Percentiles rank a stretch among this genome's conserved stretches.
Evolutionary conservation across 768 basidiomycete genomes (phyloP).

Genomic region (Lyophyllum atratum): DNA sequence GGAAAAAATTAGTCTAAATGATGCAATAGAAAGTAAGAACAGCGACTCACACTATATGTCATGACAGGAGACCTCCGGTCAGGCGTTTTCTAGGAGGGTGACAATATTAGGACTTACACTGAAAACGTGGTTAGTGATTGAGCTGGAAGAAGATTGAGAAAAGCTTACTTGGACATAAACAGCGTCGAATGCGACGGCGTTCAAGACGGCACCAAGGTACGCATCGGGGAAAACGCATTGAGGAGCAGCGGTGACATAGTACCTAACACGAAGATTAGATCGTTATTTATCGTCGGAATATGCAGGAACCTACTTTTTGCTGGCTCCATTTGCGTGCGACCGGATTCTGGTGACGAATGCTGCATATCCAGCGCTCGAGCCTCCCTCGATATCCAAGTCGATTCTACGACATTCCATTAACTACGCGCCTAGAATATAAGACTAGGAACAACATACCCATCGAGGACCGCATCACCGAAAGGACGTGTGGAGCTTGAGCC

Average conservation of each 20-base stretch:
- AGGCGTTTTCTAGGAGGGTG: background rate
- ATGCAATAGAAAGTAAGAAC: background rate
- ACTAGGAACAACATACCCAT: conserved; percentile 43
- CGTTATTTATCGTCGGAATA: background rate
- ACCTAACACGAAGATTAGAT: conserved; percentile 32
- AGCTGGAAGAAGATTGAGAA: background rate
- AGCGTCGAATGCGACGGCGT: conserved; percentile 62
- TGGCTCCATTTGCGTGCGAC: conserved; percentile 44
- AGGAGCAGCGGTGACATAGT: conserved; percentile 58
- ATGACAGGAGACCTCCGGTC: background rate
- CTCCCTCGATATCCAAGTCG: conserved; percentile 70
- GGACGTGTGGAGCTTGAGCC: conserved; percentile 62
- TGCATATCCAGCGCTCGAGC: conserved; percentile 43
- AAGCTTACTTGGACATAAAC: conserved; percentile 65
- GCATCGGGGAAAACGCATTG: conserved; percentile 67
- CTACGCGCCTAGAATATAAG: background rate
- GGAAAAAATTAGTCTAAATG: background rate
- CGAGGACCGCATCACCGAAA: conserved; percentile 67
- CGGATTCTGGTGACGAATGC: conserved; percentile 53
- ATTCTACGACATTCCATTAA: conserved; percentile 30
- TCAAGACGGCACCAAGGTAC: conserved; percentile 52
- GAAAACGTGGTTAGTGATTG: background rate
- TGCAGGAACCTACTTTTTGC: conserved; percentile 41
- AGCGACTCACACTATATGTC: conserved; percentile 12
- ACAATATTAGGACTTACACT: conserved; percentile 8